Conservation (phyloP, 352 stramenopile genomes). For the Phytophthora meadii region DNA sequence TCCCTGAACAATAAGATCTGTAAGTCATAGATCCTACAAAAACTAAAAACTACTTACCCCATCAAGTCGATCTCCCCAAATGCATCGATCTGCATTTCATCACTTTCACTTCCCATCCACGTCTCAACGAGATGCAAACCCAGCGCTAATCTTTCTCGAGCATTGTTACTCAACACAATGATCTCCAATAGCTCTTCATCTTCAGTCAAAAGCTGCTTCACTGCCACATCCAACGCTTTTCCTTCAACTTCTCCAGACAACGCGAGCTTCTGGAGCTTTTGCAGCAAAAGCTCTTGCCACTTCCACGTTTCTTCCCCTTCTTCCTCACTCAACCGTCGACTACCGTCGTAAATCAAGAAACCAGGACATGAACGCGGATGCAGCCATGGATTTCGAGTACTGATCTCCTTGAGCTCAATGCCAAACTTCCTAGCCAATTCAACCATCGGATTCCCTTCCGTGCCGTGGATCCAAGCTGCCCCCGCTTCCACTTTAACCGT, state of each 20-base stretch:
- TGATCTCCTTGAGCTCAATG: slow-evolving; percentile 54
- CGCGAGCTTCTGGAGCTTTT: slow-evolving; percentile 44
- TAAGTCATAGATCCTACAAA: neutral
- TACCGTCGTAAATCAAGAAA: slow-evolving; percentile 50
- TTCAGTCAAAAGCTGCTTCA: slow-evolving; percentile 35
- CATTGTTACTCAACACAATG: slow-evolving; percentile 19
- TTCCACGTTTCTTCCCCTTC: slow-evolving; percentile 51
- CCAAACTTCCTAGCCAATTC: slow-evolving; percentile 42
- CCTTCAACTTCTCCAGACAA: slow-evolving; percentile 15
- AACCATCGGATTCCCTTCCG: slow-evolving; percentile 46
- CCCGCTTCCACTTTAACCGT: slow-evolving; percentile 55
- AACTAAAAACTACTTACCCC: slow-evolving; percentile 16
- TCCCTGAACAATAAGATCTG: slow-evolving; percentile 35
- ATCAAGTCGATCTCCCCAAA: slow-evolving; percentile 63
- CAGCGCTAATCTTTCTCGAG: slow-evolving; percentile 34
- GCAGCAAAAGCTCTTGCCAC: slow-evolving; percentile 50
- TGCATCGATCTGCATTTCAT: slow-evolving; percentile 54
- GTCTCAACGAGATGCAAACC: slow-evolving; percentile 56
- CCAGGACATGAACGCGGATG: slow-evolving; percentile 51
- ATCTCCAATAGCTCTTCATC: slow-evolving; percentile 25
- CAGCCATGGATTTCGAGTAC: slow-evolving; percentile 61
- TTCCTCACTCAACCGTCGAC: slow-evolving; percentile 31
- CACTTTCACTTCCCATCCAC: slow-evolving; percentile 57
- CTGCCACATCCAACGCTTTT: slow-evolving; percentile 36
- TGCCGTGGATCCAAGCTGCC: slow-evolving; percentile 66